Base-by-base conservation (phyloP, 345 rosid genomes). In the Bruguiera sexangula region DNA sequence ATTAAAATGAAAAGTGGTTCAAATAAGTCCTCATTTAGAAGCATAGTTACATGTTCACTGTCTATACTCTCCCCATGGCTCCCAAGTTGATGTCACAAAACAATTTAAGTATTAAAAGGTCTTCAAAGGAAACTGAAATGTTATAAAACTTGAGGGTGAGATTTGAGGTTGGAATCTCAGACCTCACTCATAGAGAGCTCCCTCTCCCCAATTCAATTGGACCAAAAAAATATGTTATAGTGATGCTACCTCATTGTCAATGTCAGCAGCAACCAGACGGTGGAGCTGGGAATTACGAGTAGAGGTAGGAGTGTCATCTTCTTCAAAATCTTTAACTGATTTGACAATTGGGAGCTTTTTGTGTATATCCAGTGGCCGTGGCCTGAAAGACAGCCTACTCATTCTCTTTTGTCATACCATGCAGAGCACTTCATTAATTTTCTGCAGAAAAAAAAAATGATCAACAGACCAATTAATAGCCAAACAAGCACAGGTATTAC, bases 341-440 rank as follows among this genome's bases (percentile, higher is more conserved):
- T 95, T 95, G 1, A 95, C 78, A 68, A 95, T 92, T 8, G 99
- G 99, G 53, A 95, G 90, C 88, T 92, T 95, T 81, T 90, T 95
- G 83, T 92, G 96, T 37, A 95, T 90, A 81, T 95, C 99, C 19
- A 95, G 78, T 20, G 99, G 99, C 27, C 99, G 88, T 24, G 99
- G 99, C 73, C 99, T 76, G 71, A 95, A 84, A 32, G 99, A 95
- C 6, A 92, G 87, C 84, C 99, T 87, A 79, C 98, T 92, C 99
- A 95, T 90, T 69, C 66, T 73, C 69, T 67, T 60, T 68, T 69
- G 74, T 54, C 69, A 57, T 53, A 19, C 21, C 69, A 43, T 11
- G 50, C 50, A 43, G 18, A 43, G 50, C 50, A 13, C 50, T 43
- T 13, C 4, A 13, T 43, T 43, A 43, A 43, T 43, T 43, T 43